Evolutionary conservation across 1,284 basidiomycete genomes (phyloP), one percentile per base, ranked within the genome.

Genomic region (Blastosporella zonata): DNA sequence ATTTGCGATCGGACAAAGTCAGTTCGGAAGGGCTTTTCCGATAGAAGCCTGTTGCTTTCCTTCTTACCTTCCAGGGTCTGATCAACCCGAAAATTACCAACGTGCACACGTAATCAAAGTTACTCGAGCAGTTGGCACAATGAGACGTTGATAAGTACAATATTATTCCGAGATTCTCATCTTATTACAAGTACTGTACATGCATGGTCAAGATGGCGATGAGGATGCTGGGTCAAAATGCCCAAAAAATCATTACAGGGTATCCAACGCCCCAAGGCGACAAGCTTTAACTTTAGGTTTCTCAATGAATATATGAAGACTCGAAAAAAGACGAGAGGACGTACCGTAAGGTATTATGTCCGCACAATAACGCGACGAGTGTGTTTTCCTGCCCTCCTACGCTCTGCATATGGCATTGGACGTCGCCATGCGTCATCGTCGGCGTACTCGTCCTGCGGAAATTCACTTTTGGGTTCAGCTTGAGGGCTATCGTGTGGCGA

Each of bases 331-430:
- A 40, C 27, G 18, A 21, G 27, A 40, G 20, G 21, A 50, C 54
- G 42, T 38, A 54, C 52, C 34, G 20, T 25, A 50, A 47, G n/a
- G 25, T 25, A 39, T 18, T 21, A 46, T 71, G 65, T 71, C 56
- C 75, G 66, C 46, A 82, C 77, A 53, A 82, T 74, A 29, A 84
- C 79, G 43, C 85, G 74, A 58, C 72, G 73, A 17, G 84, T 87
- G 61, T 87, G 85, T 61, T 87, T 87, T 38, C 84, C 84, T 46
- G 84, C 84, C 46, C 84, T 71, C 50, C 84, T 69, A 13, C 84
- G 78, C 62, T 86, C 83, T 36, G 76, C 73, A 59, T 81, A 79
- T 13, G 84, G 82, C 63, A 80, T 84, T 2, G 83, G 82, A 37
- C 76, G 70, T 25, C 78, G 69, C 85, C 83, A 86, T 29, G 80